phyloP scores from a whole-genome alignment of 306 rosid species.

The Prinsepia uniflora region DNA sequence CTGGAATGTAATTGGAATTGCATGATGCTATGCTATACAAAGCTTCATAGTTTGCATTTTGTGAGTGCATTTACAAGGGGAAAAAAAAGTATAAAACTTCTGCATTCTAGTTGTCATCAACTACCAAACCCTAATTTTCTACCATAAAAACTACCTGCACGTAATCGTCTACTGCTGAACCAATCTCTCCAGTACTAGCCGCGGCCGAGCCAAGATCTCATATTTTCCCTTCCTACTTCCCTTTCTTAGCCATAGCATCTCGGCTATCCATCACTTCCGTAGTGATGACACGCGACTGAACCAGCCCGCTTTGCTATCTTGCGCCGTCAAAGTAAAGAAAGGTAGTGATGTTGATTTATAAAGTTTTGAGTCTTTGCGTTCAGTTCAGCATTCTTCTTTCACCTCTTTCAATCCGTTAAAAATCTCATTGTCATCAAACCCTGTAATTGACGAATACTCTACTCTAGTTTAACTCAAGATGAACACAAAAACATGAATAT shows the following conservation, averaged over 20 bases:
- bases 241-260: neutral
- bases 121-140: neutral
- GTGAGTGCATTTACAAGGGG: neutral
- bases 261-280: neutral
- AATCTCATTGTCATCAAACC: slow-evolving; percentile 68
- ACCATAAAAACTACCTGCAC: neutral
- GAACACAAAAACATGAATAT: neutral
- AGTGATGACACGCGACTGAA: neutral
- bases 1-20: too few species aligned
- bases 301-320: neutral
- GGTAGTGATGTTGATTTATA: neutral
- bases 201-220: neutral
- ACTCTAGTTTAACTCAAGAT: neutral
- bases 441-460: slow-evolving; percentile 35
- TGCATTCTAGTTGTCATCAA: neutral
- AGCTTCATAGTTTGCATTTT: neutral
- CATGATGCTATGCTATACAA: neutral
- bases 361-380: slow-evolving; percentile 16
- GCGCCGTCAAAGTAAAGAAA: neutral
- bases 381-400: slow-evolving; percentile 39
- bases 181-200: neutral
- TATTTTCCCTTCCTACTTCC: neutral
- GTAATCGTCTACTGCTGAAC: neutral
- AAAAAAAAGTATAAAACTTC: neutral
- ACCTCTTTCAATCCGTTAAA: slow-evolving; percentile 35